Evolutionary conservation across 192 early-diverging fungal genomes (phyloP), one percentile per base, ranked within the genome.

Genomic region (Gaertneriomyces semiglobifer): DNA sequence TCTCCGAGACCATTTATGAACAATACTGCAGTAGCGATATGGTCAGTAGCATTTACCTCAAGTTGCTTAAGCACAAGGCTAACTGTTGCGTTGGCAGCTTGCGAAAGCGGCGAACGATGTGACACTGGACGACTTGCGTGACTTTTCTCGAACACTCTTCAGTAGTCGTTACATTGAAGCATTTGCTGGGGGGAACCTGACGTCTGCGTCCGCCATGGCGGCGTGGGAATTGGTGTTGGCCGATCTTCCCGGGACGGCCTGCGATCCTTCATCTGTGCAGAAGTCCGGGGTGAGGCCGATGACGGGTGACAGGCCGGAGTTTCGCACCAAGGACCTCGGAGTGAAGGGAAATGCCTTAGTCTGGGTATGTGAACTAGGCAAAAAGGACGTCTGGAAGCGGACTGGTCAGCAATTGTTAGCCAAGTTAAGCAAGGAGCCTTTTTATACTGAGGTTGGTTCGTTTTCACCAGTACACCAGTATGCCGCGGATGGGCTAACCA

Each of bases 341-440:
- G 71, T 76, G 2, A 69, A 70, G 51, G 77, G 77, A 42, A 79
- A 79, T 58, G 74, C 74, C 9, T 1, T 79, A 7, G 61, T 73
- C 3, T 69, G 65, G 69, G 46, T 60, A 2, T 16, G 53, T 12
- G 11, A 44, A 2, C 11, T 61, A 25, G 77, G 77, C 1, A 11
- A 43, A 7, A 56, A 53, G 16, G 59, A 39, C 12, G 54, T 59
- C 11, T 12, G 48, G 10, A 1, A 41, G 44, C 41, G 71, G 18
- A 66, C 63, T n/a, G 70, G 58, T 11, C 58, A 64, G 55, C 68
- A 73, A 50, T 18, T 79, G 6, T 57, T 79, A 9, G 18, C 63
- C 38, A 79, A 79, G 53, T 54, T 79, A 16, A 54, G 73, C 16
- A 75, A 79, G 63, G 77, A 79, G 61, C 77, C 77, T 19, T 73